These are phyloP conservation scores for Diplodia seriata DNA, from an alignment of 2,329 filamentous ascomycete genomes.

Conservation along the genomic window DNA sequence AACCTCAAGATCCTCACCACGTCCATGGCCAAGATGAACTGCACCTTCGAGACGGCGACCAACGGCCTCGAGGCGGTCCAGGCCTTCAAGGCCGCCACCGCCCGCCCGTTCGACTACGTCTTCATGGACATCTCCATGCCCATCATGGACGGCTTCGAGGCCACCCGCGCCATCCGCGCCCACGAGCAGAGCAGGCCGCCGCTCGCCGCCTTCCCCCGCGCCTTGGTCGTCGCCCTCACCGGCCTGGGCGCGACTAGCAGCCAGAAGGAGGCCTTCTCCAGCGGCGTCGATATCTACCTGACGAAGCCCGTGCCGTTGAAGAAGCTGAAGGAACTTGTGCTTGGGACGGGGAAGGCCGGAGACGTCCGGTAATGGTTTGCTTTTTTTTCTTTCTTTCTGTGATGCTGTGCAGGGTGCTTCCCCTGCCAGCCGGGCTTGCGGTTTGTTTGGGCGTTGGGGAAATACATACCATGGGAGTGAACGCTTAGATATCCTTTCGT, in stretches of 20 bases:
- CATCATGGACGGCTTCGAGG: conserved; percentile 59
- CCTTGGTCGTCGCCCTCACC: conserved; percentile 59
- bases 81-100: conserved; percentile 37
- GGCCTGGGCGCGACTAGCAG: conserved; percentile 59
- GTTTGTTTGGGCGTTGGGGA: too few species aligned
- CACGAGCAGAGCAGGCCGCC: neutral
- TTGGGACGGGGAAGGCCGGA: too few species aligned
- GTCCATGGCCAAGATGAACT: conserved; percentile 45
- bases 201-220: neutral
- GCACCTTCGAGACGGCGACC: conserved; percentile 43
- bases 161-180: conserved; percentile 54
- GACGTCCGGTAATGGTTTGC: too few species aligned
- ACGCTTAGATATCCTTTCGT: too few species aligned
- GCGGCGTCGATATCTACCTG: conserved; percentile 62
- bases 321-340: neutral
- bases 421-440: too few species aligned
- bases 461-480: too few species aligned
- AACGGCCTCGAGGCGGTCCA: conserved; percentile 48
- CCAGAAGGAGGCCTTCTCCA: conserved; percentile 58
- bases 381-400: too few species aligned
- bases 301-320: conserved; percentile 57
- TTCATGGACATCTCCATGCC: conserved; percentile 64
- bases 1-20: conserved; percentile 48
- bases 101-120: conserved; percentile 39
- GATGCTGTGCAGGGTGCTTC: too few species aligned